Evolutionary conservation across 768 basidiomycete species (phyloP).

Genomic region (Podaxis rugospora): DNA sequence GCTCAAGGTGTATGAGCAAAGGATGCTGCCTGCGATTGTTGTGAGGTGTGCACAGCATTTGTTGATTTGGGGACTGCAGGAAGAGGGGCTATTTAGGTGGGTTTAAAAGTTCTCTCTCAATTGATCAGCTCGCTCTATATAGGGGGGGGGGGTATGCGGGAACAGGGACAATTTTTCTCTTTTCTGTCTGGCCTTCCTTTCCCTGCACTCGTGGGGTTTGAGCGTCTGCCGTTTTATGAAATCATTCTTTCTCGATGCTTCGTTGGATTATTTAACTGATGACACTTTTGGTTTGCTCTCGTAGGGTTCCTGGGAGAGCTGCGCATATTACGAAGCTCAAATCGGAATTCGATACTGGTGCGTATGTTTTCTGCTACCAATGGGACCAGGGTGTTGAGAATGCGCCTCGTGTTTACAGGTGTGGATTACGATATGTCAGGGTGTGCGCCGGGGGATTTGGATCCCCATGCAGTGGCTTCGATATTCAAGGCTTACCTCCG

Average conservation of each 20-base stretch:
- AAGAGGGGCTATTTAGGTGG: conserved; percentile 84
- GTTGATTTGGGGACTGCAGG: conserved; percentile 77
- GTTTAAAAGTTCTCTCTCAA: conserved; percentile 16
- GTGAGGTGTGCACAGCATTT: conserved; percentile 82
- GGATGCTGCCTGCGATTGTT: conserved; percentile 68
- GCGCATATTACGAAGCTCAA: conserved; percentile 75
- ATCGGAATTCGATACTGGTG: conserved; percentile 78
- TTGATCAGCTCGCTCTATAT: neutral
- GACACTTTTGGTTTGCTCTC: conserved; percentile 11
- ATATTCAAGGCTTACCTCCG: conserved; percentile 91
- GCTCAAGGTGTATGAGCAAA: conserved; percentile 37
- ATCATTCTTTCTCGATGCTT: conserved; percentile 11
- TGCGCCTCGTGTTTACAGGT: conserved; percentile 37
- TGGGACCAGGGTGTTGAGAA: neutral
- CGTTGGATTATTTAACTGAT: conserved; percentile 4
- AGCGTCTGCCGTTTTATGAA: conserved; percentile 2
- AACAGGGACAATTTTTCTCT: neutral
- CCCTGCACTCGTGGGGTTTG: conserved; percentile 10
- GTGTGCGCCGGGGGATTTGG: conserved; percentile 80
- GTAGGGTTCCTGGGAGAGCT: conserved; percentile 78
- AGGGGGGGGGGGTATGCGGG: neutral
- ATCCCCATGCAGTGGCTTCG: conserved; percentile 92
- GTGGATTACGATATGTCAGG: conserved; percentile 82
- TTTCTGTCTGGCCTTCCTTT: neutral
- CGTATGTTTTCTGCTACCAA: conserved; percentile 11